Evolutionary conservation across 768 basidiomycete genomes (phyloP), one percentile per base, ranked within the genome.

Genomic region (Serendipita sp.): DNA sequence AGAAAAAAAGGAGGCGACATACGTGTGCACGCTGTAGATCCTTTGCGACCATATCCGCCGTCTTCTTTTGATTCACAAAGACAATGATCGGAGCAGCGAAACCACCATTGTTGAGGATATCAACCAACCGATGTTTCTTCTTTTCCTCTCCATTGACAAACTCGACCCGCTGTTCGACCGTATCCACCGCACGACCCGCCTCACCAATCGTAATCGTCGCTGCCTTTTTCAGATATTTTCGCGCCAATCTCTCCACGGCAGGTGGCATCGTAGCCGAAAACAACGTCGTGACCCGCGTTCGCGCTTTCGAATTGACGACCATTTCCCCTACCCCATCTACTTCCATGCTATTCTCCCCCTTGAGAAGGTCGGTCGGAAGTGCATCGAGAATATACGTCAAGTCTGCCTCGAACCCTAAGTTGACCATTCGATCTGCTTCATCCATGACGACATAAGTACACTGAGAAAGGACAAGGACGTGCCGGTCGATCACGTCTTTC

Each of bases 401-500:
- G 72, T 96, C 94, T 15, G 81, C 83, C 74, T 99, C 96, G 72
- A 99, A 99, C 15, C 96, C 96, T 34, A 98, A 84, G 71, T 94
- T 86, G 66, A 99, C 94, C 96, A 99, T 98, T 62, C 96, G 83
- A 73, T 99, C 96, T 15, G 96, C 96, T 78, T 99, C 96, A 73
- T 99, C 96, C 96, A 99, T 96, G 68, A 99, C 95, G 65, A 99
- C 86, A 71, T 99, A 98, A 1, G 91, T 91, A 74, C 96, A 98
- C 74, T 99, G 96, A 4, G 89, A 88, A 48, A 99, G 81, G 18
- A 99, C 96, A 46, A 99, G 80, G 52, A 98, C 91, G 73, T 88
- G 90, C 23, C 93, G 85, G 75, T 99, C 95, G 66, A 99, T 86
- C 64, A 97, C 91, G 72, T 98, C 96, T 74, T 96, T 96, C 16